phyloP scores from a whole-genome alignment of 2,329 filamentous ascomycete species.

The Cordyceps cateniannulata region DNA sequence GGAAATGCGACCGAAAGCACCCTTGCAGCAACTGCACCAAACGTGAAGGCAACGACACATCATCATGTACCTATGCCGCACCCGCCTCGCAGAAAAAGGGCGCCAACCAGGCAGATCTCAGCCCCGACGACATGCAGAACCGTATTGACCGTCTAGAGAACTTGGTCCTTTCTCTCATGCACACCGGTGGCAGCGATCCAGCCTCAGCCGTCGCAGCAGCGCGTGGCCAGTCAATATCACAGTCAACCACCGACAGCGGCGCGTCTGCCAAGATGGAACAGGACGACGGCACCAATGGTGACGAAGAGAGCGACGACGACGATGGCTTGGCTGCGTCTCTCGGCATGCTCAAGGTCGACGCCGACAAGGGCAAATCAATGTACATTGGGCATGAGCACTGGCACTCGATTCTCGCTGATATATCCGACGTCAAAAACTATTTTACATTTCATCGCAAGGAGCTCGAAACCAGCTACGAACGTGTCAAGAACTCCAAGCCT shows the following conservation, averaged over 20 bases:
- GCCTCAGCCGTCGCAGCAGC: slow-evolving; percentile 29
- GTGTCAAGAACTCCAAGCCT: slow-evolving; percentile 63
- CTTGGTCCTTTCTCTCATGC: slow-evolving; percentile 89
- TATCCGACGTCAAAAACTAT: slow-evolving; percentile 90
- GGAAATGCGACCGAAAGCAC: slow-evolving; percentile 88
- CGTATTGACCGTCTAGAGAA: slow-evolving; percentile 93
- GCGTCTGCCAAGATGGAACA: slow-evolving; percentile 44
- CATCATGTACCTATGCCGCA: slow-evolving; percentile 78
- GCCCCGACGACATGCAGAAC: slow-evolving; percentile 95
- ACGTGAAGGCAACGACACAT: slow-evolving; percentile 73
- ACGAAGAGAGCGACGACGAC: slow-evolving; percentile 62
- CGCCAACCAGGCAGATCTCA: slow-evolving; percentile 52
- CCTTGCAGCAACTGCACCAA: slow-evolving; percentile 95
- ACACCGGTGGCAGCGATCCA: slow-evolving; percentile 60
- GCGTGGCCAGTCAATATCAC: slow-evolving; percentile 28
- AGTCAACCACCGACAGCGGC: slow-evolving; percentile 36
- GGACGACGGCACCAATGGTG: slow-evolving; percentile 51
- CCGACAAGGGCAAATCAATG: slow-evolving; percentile 69
- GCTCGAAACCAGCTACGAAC: slow-evolving; percentile 72
- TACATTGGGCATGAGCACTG: slow-evolving; percentile 81
- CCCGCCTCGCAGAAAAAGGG: slow-evolving; percentile 66
- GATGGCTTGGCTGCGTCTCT: slow-evolving; percentile 64
- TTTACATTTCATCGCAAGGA: slow-evolving; percentile 84
- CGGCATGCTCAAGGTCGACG: slow-evolving; percentile 75
- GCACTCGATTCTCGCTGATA: slow-evolving; percentile 73